phyloP scores from a whole-genome alignment of 352 stramenopile species.

The Phytophthora constricta region DNA sequence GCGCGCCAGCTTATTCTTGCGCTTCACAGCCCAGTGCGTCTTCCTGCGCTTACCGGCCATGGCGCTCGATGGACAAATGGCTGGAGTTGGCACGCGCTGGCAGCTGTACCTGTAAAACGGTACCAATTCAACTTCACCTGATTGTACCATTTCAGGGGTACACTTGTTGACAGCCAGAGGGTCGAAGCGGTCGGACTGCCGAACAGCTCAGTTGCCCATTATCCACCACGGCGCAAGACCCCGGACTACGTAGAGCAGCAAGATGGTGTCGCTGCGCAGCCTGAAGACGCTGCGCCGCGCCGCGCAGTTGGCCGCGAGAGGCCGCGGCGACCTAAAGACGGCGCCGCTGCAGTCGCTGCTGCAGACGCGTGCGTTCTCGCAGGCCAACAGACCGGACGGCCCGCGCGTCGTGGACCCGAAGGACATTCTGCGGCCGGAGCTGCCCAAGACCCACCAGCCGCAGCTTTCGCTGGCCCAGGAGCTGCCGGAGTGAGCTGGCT shows the following conservation, averaged over 20 bases:
- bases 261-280: conserved; percentile 40
- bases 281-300: conserved; percentile 41
- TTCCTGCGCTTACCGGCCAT: conserved; percentile 71
- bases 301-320: conserved; percentile 14
- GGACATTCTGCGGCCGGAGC: conserved; percentile 65
- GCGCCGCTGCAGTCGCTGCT: conserved; percentile 17
- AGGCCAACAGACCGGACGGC: conserved; percentile 23
- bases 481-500: conserved; percentile 45
- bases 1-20: conserved; percentile 78
- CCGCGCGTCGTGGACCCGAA: conserved; percentile 40
- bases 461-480: conserved; percentile 70
- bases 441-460: conserved; percentile 39
- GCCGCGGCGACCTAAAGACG: background rate
- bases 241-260: background rate
- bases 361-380: conserved; percentile 51
- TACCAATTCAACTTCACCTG: no score
- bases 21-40: conserved; percentile 75
- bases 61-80: conserved; percentile 1
- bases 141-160: conserved; percentile 17
- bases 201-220: conserved; percentile 20
- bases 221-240: conserved; percentile 6
- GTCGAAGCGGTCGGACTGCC: no score
- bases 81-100: conserved; percentile 7
- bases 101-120: background rate
- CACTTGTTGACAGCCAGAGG: conserved; percentile 13